Conservation (phyloP, 1,284 basidiomycete genomes). For the Puccinia polysora region DNA sequence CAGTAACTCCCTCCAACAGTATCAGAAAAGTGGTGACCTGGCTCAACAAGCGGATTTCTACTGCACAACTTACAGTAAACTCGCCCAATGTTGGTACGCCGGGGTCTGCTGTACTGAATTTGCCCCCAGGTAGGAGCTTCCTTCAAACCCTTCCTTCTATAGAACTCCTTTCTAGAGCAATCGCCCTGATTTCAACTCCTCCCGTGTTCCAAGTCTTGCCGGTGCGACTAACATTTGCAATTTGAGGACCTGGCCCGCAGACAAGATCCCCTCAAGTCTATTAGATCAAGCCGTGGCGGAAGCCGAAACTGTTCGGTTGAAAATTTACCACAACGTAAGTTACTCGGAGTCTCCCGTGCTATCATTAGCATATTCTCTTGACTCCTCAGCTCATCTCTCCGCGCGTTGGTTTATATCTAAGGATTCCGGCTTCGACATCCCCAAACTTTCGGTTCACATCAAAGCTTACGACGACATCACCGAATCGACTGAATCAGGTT, state of each 20-base stretch:
- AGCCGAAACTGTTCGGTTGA: neutral
- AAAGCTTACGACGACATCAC: neutral
- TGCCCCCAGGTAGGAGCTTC: conserved; percentile 12
- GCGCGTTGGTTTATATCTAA: neutral
- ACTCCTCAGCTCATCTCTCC: too few relatives aligned
- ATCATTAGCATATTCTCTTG: neutral
- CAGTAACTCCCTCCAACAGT: neutral
- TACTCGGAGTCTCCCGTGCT: neutral
- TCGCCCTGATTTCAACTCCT: neutral
- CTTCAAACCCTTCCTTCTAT: neutral
- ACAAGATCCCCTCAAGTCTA: neutral
- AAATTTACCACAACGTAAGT: conserved; percentile 32
- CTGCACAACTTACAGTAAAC: conserved; percentile 5
- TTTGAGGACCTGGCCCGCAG: conserved; percentile 1
- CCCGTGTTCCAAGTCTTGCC: neutral
- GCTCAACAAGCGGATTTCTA: neutral
- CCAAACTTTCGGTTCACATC: neutral
- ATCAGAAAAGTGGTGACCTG: neutral
- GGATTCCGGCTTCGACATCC: conserved; percentile 13
- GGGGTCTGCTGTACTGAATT: conserved; percentile 28
- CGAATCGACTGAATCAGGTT: neutral
- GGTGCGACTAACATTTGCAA: conserved; percentile 34
- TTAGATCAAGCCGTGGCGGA: neutral
- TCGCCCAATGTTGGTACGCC: conserved; percentile 6
- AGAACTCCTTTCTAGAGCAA: too few relatives aligned